These are phyloP conservation scores for Globisporangium ultimum DNA, from an alignment of 352 stramenopile genomes.

Conservation along the genomic window DNA sequence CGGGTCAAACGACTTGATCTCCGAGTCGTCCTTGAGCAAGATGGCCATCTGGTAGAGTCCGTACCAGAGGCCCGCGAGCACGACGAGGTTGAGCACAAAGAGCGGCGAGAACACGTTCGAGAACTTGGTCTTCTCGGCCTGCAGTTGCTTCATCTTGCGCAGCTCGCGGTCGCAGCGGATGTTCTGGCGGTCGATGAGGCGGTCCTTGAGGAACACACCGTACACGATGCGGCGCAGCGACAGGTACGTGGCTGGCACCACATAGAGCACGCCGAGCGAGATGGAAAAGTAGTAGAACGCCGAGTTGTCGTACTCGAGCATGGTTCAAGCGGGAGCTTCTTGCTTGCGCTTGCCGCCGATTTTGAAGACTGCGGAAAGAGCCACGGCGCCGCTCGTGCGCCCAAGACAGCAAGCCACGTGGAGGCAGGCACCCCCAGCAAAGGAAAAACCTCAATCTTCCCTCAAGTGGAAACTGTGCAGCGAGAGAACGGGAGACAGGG, in stretches of 20 bases:
- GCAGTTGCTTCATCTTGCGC: constrained; percentile 82
- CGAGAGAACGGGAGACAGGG: neutral
- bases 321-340: too few relatives aligned
- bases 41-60: constrained; percentile 88
- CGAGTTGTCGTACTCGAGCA: constrained; percentile 99
- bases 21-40: constrained; percentile 92
- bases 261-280: constrained; percentile 95
- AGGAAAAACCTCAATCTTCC: neutral
- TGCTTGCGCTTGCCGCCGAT: constrained; percentile 5
- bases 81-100: constrained; percentile 74
- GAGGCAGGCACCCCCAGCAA: constrained; percentile 6
- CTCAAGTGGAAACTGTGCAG: constrained; percentile 1
- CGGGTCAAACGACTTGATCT: constrained; percentile 98
- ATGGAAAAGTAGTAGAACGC: constrained; percentile 99
- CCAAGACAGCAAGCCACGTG: constrained; percentile 9
- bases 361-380: constrained; percentile 8
- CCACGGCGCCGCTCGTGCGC: too few relatives aligned
- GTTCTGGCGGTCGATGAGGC: constrained; percentile 78
- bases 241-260: constrained; percentile 94
- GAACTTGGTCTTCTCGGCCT: constrained; percentile 82
- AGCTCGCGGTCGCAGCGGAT: constrained; percentile 83
- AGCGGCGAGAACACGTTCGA: constrained; percentile 78
- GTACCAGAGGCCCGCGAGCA: constrained; percentile 76
- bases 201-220: constrained; percentile 87
- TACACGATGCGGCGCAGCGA: constrained; percentile 82